phyloP scores from a whole-genome alignment of 495 filamentous ascomycete genomes.

The Bathelium albidoporum region DNA sequence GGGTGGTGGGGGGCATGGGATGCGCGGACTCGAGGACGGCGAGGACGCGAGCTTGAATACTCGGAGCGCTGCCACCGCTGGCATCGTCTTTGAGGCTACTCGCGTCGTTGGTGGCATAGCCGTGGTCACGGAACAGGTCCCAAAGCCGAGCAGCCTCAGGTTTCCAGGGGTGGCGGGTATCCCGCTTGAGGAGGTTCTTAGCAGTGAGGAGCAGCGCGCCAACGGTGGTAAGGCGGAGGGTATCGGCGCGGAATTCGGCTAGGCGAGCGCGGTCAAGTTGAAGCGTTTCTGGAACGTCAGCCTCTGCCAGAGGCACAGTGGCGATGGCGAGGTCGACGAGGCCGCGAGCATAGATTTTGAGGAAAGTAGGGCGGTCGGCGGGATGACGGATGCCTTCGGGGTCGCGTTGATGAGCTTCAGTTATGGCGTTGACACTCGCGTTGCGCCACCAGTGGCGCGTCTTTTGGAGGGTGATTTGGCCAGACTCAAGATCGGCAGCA shows the following conservation, averaged over 20 bases:
- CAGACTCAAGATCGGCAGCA: slow-evolving; percentile 54
- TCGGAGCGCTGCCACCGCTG: slow-evolving; percentile 45
- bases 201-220: slow-evolving; percentile 78
- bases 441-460: slow-evolving; percentile 64
- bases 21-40: slow-evolving; percentile 69
- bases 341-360: slow-evolving; percentile 73
- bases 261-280: slow-evolving; percentile 67
- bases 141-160: slow-evolving; percentile 67
- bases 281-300: slow-evolving; percentile 73
- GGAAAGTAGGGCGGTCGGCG: slow-evolving; percentile 43
- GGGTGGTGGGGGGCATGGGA: slow-evolving; percentile 62
- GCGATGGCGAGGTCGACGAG: slow-evolving; percentile 56
- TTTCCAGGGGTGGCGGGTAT: slow-evolving; percentile 84
- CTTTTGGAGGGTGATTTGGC: slow-evolving; percentile 45
- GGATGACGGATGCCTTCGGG: slow-evolving; percentile 53
- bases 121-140: slow-evolving; percentile 29
- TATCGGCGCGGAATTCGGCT: slow-evolving; percentile 51
- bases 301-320: slow-evolving; percentile 43
- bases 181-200: slow-evolving; percentile 91
- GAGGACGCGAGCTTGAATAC: slow-evolving; percentile 41
- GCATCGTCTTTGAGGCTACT: slow-evolving; percentile 24
- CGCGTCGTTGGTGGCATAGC: slow-evolving; percentile 1
- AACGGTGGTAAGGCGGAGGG: slow-evolving; percentile 66
- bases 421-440: slow-evolving; percentile 55
- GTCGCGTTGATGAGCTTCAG: slow-evolving; percentile 63